phyloP scores from a whole-genome alignment of 306 rosid genomes.

The Cucurbita moschata region DNA sequence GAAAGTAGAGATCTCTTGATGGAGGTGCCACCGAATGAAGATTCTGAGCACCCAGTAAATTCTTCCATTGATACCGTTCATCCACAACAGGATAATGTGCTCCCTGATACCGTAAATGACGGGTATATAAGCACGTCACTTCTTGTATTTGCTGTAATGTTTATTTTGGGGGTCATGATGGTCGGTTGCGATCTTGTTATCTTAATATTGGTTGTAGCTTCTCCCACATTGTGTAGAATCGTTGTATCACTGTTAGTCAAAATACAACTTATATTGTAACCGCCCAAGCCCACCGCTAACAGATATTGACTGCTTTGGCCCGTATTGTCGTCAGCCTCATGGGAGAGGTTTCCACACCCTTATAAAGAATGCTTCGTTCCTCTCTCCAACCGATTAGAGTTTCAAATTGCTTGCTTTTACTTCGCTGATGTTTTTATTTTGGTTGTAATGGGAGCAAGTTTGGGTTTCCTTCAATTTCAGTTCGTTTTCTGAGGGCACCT shows the following conservation, averaged over 20 bases:
- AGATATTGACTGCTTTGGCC: too few species aligned
- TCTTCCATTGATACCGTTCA: slow-evolving; percentile 28
- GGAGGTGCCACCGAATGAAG: slow-evolving; percentile 35
- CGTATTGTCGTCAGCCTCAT: too few species aligned
- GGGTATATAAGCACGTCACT: slow-evolving; percentile 8
- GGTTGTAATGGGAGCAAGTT: neutral
- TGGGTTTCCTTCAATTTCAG: neutral
- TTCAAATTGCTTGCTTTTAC: neutral
- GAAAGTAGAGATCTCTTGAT: slow-evolving; percentile 10
- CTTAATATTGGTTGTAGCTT: neutral
- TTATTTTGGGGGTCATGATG: neutral
- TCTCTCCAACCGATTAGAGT: neutral
- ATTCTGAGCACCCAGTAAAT: slow-evolving; percentile 11
- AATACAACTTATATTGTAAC: neutral
- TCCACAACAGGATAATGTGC: slow-evolving; percentile 15
- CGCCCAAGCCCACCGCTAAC: too few species aligned
- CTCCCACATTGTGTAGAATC: neutral
- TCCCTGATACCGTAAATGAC: slow-evolving; percentile 16
- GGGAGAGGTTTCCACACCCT: too few species aligned
- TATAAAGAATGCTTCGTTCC: too few species aligned
- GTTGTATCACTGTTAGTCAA: neutral
- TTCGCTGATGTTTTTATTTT: neutral
- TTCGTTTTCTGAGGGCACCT: neutral
- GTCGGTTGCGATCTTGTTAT: neutral
- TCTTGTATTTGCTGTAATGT: neutral